phyloP scores from a whole-genome alignment of 2,329 filamentous ascomycete genomes.

The Pseudohalonectria lignicola region DNA sequence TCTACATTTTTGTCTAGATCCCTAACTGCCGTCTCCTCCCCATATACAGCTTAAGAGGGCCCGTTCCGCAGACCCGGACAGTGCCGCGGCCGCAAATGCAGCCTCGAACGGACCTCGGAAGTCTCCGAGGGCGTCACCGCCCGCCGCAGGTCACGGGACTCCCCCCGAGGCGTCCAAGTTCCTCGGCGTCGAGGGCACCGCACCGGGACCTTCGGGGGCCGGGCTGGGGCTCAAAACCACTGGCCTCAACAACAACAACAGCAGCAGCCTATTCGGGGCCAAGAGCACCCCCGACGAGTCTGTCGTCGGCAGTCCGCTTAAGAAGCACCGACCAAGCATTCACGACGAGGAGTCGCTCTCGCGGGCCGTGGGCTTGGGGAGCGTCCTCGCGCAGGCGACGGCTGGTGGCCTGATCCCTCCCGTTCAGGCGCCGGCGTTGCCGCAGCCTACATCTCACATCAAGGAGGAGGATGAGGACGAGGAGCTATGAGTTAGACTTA shows the following conservation, averaged over 20 bases:
- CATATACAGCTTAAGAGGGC: constrained; percentile 61
- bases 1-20: not conserved
- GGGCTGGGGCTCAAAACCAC: too few species aligned
- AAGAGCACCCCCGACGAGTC: constrained; percentile 33
- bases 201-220: too few species aligned
- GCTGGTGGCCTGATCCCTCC: too few species aligned
- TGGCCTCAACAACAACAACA: too few species aligned
- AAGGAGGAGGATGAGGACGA: constrained; percentile 3
- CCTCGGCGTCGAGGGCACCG: too few species aligned
- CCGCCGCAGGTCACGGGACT: too few species aligned
- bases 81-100: constrained; percentile 25
- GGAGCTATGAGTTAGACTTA: not conserved
- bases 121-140: not conserved
- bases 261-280: too few species aligned
- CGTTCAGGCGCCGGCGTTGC: not conserved
- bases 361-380: constrained; percentile 1
- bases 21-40: constrained; percentile 11
- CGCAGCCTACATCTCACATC: not conserved
- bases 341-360: constrained; percentile 2
- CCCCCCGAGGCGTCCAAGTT: too few species aligned
- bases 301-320: constrained; percentile 58
- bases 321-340: constrained; percentile 60
- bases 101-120: constrained; percentile 8
- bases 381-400: constrained; percentile 2
- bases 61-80: constrained; percentile 61